Evolutionary conservation across 2,329 filamentous ascomycete species (phyloP), one percentile per base, ranked within the genome.

Genomic region (Coniochaeta prunicola): DNA sequence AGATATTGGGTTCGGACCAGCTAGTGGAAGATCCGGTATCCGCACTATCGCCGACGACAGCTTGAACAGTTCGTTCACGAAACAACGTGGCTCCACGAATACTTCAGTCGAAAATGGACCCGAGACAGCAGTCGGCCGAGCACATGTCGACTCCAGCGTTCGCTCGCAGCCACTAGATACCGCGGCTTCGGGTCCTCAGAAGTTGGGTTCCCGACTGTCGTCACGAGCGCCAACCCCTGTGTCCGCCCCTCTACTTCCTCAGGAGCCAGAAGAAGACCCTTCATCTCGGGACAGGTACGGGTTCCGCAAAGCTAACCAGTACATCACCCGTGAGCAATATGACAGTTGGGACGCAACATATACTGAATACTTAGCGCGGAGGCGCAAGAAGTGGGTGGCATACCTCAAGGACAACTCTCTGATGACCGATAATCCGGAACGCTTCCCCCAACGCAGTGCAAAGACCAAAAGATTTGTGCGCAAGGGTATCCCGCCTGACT

Each of bases 401-500:
- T 82, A 94, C 64, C 83, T 96, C 71, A 87, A 87, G 65, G 90
- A 94, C 65, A 87, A 86, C 63, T 87, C 87, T 1, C 75, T 96
- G 26, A 82, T 87, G 67, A 91, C 85, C 4, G 83, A 87, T 50
- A 77, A 84, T 4, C 92, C 91, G 1, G 85, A 83, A 38, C 82
- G 85, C 2, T 97, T 97, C 65, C 93, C 93, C 0, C 82, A 88
- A 1, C 88, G 87, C 57, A 90, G 86, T 56, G 84, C 87, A 53
- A 96, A 96, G 73, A 85, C 94, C 48, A 96, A 96, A 74, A 84
- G 92, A 19, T 97, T 94, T 69, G 84, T 96, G 55, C 86, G 92
- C 57, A 97, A 97, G 73, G 93, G 93, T 17, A 93, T 97, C 56
- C 93, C 93, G 3, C 91, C 92, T 0, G 91, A 96, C 64, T 96